These are phyloP conservation scores for Larix sibirica DNA, from an alignment of 83 land plant species.

Conservation along the genomic window DNA sequence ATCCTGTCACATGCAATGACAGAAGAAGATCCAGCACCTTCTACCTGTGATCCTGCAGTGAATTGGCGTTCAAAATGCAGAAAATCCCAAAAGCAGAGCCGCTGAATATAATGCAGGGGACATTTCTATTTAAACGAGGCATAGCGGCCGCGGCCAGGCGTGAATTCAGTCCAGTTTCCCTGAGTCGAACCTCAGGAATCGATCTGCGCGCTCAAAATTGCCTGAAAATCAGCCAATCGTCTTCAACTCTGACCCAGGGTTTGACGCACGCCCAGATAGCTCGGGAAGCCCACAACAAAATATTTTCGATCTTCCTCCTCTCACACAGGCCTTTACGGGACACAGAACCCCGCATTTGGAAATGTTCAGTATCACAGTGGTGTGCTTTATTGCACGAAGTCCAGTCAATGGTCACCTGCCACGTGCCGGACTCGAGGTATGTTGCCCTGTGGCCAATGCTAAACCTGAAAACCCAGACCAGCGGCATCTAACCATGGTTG, in stretches of 20 bases:
- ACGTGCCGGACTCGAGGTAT: background rate
- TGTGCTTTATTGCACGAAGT: too few relatives aligned
- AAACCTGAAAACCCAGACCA: background rate
- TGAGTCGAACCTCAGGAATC: background rate
- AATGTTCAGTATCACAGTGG: too few relatives aligned
- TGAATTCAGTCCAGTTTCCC: too few relatives aligned
- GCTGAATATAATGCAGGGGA: background rate
- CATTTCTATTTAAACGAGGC: background rate
- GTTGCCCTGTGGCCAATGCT: background rate
- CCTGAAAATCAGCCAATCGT: background rate
- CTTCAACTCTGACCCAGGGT: too few relatives aligned
- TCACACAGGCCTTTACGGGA: too few relatives aligned
- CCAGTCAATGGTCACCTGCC: background rate
- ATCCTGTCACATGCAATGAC: too few relatives aligned
- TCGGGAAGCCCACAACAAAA: too few relatives aligned
- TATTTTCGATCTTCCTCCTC: too few relatives aligned
- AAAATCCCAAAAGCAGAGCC: background rate
- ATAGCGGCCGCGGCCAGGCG: background rate
- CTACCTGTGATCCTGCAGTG: background rate
- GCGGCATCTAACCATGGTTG: background rate
- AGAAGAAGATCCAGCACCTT: background rate
- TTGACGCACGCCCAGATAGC: too few relatives aligned
- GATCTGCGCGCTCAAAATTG: background rate
- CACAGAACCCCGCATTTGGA: too few relatives aligned
- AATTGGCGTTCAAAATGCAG: background rate